Base-by-base conservation (phyloP, 2,329 filamentous ascomycete species). In the Periconia sp. region DNA sequence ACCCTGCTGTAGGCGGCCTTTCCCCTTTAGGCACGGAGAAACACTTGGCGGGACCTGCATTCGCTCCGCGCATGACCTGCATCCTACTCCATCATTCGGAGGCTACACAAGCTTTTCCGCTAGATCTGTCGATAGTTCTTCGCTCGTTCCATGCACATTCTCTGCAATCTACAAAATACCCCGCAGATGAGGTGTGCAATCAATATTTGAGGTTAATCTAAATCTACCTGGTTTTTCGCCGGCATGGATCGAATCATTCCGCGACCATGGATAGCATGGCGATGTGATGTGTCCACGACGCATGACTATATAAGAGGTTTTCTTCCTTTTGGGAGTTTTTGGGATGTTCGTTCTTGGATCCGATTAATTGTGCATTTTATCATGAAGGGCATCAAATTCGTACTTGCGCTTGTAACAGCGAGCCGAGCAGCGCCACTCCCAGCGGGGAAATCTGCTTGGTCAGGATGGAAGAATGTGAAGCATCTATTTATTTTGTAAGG, bases 401-500 rank as follows among this genome's bases (percentile, higher is more conserved):
- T 52, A 6, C 43, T 65, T 12, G 54, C 54, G 18, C 29, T 67
- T 31, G 57, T 52, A 21, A 42, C 50, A 10, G 44, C 43, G n/a
- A 33, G 42, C 13, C 34, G 61, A 21, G 62, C 63, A 11, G 54
- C 57, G 12, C 60, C 56, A n/a, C 40, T 36, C 3, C 13, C 46
- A 9, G 26, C 36, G 18, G 42, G 45, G 8, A 40, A 37, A 6
- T 49, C 63, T 15, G 49, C 52, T 9, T 68, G 65, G 64, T 55
- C 58, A 1, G 63, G 59, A 31, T 68, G 63, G 64, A 59, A 59
- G 23, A 53, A 56, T n/a, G 57, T 66, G 3, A 60, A 66, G 34
- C 56, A 68, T 30, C 34, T 68, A n/a, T 68, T 68, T 36, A 59
- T 68, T 19, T 68, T 68, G 60, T 63, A 45, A 40, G 51, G 30